Base-by-base conservation (phyloP, 176 grass and related monocot species). In the Zizania latifolia region DNA sequence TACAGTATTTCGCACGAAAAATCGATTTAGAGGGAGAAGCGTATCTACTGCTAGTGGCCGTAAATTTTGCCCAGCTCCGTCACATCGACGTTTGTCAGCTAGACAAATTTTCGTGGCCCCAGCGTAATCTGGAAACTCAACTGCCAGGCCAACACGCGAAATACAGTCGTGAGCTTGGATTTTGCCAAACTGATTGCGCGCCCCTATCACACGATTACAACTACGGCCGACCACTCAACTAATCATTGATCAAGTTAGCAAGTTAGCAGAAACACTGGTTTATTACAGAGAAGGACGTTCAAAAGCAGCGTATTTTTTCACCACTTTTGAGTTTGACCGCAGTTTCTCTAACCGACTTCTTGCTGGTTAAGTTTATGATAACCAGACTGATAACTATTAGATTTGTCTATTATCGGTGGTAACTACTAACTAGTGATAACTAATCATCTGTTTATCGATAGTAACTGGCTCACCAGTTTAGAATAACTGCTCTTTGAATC, bases 401-500 rank as follows among this genome's bases (percentile, higher is more conserved):
- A n/a, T n/a, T n/a, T n/a, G n/a, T n/a, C n/a, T n/a, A n/a, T n/a
- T n/a, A n/a, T n/a, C n/a, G n/a, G n/a, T n/a, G n/a, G n/a, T n/a
- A n/a, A n/a, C n/a, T n/a, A n/a, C n/a, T n/a, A n/a, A n/a, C n/a
- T n/a, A n/a, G n/a, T n/a, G n/a, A n/a, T n/a, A n/a, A n/a, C n/a
- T n/a, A n/a, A n/a, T n/a, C n/a, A n/a, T n/a, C n/a, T n/a, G n/a
- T n/a, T n/a, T n/a, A n/a, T n/a, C n/a, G n/a, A n/a, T n/a, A n/a
- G n/a, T n/a, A n/a, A n/a, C n/a, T n/a, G n/a, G n/a, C n/a, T n/a
- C n/a, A n/a, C n/a, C n/a, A n/a, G n/a, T n/a, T n/a, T n/a, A n/a
- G n/a, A n/a, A n/a, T n/a, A n/a, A 61, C 72, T 44, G 72, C 72
- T n/a, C 16, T 51, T 51, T 51, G 46, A 51, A 51, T 21, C 46